Evolutionary conservation across 495 filamentous ascomycete genomes (phyloP), one percentile per base, ranked within the genome.

Genomic region (Beverwykella pulmonaria): DNA sequence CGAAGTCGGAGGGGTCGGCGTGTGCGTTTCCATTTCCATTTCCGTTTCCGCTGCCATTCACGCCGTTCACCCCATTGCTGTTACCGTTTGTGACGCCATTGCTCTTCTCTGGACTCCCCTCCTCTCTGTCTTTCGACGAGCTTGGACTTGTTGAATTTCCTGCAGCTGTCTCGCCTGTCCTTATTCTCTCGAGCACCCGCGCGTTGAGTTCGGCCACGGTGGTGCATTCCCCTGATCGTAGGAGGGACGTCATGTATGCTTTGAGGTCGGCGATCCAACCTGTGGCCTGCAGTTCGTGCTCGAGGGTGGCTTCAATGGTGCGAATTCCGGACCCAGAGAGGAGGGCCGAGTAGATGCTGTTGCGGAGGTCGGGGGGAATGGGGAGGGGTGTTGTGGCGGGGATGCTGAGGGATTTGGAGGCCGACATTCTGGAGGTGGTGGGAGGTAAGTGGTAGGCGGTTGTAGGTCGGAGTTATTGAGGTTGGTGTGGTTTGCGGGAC

Each of bases 201-300:
- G 50, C 52, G 67, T 71, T 71, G 39, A 75, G 26, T 48, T 76
- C 73, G 41, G 64, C 63, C 41, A 70, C 62, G 7, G 65, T 73
- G 14, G 61, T 60, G 63, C 68, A 71, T 27, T 76, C 72, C n/a
- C 74, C 74, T n/a, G 65, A 65, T 27, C 74, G 74, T 9, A 76
- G 63, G 4, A 76, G 73, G 8, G 63, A 17, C 5, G 56, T 67
- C 53, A 71, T 61, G 62, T 73, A 71, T 6, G 61, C 53, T 19
- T 66, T 63, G 34, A 76, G 53, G 52, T 65, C 61, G 64, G 55
- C n/a, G 3, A 64, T 65, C 69, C 70, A 76, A 57, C 74, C 74
- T 15, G 54, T 15, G 30, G 68, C 34, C 36, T 65, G 49, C 9
- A 76, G 68, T 22, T 69, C 60, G 53, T 74, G 68, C 12, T 26